Evolutionary conservation across 768 basidiomycete species (phyloP), one percentile per base, ranked within the genome.

Genomic region (Neoboletus subvelutipes): DNA sequence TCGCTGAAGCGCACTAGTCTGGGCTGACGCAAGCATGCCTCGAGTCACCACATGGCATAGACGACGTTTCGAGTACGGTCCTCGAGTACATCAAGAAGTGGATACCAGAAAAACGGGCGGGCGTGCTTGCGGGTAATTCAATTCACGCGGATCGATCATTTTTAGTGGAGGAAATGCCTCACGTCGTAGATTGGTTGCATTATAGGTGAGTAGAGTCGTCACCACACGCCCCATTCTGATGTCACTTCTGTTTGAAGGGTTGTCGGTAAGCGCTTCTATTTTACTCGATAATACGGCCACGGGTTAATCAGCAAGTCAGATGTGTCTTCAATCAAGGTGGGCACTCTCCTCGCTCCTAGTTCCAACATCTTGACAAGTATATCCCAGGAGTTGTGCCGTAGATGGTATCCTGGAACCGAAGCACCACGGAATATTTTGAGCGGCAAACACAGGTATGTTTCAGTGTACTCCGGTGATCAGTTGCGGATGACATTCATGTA

Each of bases 101-200:
- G 92, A 77, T 97, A 36, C 94, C 94, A 13, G 69, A 78, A 17
- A 76, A 76, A 56, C 75, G 78, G 37, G 76, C 72, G 7, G 92
- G 81, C 2, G 79, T 92, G 9, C 80, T 94, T n/a, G 92, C 94
- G 6, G 94, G 94, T 15, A 95, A 81, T 66, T 89, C 91, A 12
- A 90, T 96, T 3, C 92, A 97, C 67, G 84, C 83, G 1, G 94
- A 97, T 72, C 79, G 82, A 52, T 71, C 75, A 4, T 94, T 94
- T 68, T 75, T 94, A 28, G 77, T 75, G 4, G 83, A 83, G 66
- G 82, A 90, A 52, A 94, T 97, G 92, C 90, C 91, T 1, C 82
- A 85, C 52, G 71, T 96, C 17, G 73, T 87, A 20, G 82, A 93
- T 45, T 89, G 85, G 83, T 77, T 92, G 45, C 90, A 92, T 68